Evolutionary conservation across 805 yeast genomes (phyloP).

Genomic region (Ogataea trehalophila): DNA sequence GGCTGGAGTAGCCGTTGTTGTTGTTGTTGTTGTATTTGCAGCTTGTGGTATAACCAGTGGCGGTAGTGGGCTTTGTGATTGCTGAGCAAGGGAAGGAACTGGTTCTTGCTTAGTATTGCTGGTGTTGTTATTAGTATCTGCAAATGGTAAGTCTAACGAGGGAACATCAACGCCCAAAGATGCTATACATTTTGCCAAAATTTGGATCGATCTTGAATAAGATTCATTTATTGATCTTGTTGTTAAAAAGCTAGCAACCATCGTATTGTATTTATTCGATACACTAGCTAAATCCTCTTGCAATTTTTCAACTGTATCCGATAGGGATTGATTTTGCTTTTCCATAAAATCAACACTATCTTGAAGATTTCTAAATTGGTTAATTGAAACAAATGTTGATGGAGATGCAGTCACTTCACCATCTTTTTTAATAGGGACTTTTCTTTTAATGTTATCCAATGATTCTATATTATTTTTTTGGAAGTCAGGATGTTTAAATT

Average conservation of each 20-base stretch:
- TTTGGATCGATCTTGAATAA: constrained; percentile 45
- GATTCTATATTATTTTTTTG: constrained; percentile 69
- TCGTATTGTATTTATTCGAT: constrained; percentile 56
- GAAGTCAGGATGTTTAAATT: constrained; percentile 89
- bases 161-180: constrained; percentile 69
- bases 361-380: constrained; percentile 22
- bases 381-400: constrained; percentile 17
- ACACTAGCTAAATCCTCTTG: constrained; percentile 36
- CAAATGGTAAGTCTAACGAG: constrained; percentile 49
- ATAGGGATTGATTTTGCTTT: constrained; percentile 23
- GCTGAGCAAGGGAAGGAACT: neutral
- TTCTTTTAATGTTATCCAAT: constrained; percentile 81
- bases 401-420: constrained; percentile 9
- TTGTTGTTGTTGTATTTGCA: too few species aligned
- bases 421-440: constrained; percentile 49
- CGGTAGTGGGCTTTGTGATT: too few species aligned
- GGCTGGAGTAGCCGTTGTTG: too few species aligned
- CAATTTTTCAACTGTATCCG: constrained; percentile 31
- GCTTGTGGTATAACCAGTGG: too few species aligned
- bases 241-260: constrained; percentile 56
- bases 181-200: constrained; percentile 43
- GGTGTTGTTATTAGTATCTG: constrained; percentile 9
- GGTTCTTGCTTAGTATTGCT: neutral
- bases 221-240: constrained; percentile 55
- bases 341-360: constrained; percentile 28